A percentile compares a stretch with the other conserved stretches of the same genome.
These are phyloP conservation scores for Geotrichum klebahnii DNA, from an alignment of 1,139 yeast genomes.

Conservation along the genomic window DNA sequence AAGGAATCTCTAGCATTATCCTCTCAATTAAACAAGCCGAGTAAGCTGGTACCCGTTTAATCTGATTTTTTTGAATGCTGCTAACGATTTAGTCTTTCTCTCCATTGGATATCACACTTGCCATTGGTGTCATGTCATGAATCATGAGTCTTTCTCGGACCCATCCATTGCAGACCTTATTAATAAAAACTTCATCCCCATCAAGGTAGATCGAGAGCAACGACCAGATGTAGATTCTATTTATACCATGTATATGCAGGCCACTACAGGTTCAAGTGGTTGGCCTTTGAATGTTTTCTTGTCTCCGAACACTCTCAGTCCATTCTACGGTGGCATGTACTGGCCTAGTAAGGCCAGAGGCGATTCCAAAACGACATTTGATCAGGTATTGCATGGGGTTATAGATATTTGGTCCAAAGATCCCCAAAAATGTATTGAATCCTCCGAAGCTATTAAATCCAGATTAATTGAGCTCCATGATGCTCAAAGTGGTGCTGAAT, in stretches of 20 bases:
- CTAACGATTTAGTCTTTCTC: slow-evolving; percentile 29
- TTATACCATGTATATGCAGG: slow-evolving; percentile 42
- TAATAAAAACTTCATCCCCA: slow-evolving; percentile 38
- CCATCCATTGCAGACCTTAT: slow-evolving; percentile 34
- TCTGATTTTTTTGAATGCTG: background rate
- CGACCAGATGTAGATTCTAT: slow-evolving; percentile 42
- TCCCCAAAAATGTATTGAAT: slow-evolving; percentile 28
- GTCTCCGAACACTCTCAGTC: slow-evolving; percentile 38
- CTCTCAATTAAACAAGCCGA: slow-evolving; percentile 34
- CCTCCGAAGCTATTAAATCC: slow-evolving; percentile 30
- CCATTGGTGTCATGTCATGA: slow-evolving; percentile 44
- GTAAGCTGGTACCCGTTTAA: background rate
- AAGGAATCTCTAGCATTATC: slow-evolving; percentile 37
- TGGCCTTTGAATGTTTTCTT: slow-evolving; percentile 44
- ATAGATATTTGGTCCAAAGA: slow-evolving; percentile 34
- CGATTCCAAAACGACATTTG: slow-evolving; percentile 19
- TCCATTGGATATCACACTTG: slow-evolving; percentile 42
- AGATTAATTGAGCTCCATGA: slow-evolving; percentile 30
- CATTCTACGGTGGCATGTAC: slow-evolving; percentile 42
- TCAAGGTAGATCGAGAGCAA: slow-evolving; percentile 41
- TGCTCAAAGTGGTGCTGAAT: slow-evolving; percentile 32
- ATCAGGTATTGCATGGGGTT: slow-evolving; percentile 32
- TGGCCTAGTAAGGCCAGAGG: slow-evolving; percentile 35
- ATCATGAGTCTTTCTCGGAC: slow-evolving; percentile 37
- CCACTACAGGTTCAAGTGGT: slow-evolving; percentile 41